Percentiles rank a stretch among this genome's conserved stretches.
Evolutionary conservation across 2,329 filamentous ascomycete species (phyloP).

Genomic region (Zopfia rhizophila): DNA sequence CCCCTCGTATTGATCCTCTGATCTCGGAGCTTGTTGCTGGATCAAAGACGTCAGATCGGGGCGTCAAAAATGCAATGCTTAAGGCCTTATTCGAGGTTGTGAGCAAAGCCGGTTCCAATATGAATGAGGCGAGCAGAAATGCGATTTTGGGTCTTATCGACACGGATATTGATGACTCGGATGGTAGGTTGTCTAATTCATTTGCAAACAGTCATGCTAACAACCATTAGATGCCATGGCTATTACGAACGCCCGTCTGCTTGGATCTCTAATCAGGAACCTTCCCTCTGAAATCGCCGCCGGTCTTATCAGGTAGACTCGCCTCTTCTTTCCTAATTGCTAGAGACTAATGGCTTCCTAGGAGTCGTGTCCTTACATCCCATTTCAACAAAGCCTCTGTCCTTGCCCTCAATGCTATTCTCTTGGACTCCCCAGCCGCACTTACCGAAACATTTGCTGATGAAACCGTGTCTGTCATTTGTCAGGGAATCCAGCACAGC

Average conservation of each 20-base stretch:
- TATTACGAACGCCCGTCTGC: constrained; percentile 88
- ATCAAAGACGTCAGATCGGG: constrained; percentile 86
- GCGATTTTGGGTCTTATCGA: constrained; percentile 92
- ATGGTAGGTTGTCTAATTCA: constrained; percentile 59
- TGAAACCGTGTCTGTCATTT: constrained; percentile 80
- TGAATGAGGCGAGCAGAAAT: constrained; percentile 88
- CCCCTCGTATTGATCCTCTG: constrained; percentile 92
- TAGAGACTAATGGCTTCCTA: constrained; percentile 58
- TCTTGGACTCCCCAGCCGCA: constrained; percentile 80
- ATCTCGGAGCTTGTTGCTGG: constrained; percentile 95
- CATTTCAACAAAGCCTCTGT: constrained; percentile 82
- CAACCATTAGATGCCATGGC: constrained; percentile 70
- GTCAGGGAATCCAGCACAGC: constrained; percentile 79
- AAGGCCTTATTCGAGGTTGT: constrained; percentile 97
- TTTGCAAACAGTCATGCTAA: constrained; percentile 19
- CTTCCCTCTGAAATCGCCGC: constrained; percentile 76
- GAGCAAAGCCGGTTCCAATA: constrained; percentile 91
- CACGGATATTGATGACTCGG: constrained; percentile 78
- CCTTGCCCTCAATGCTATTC: constrained; percentile 86
- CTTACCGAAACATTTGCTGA: constrained; percentile 76
- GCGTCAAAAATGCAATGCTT: constrained; percentile 94
- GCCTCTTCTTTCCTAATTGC: constrained; percentile 37
- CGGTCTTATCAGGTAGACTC: constrained; percentile 68
- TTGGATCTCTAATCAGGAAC: constrained; percentile 90
- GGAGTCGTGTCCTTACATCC: constrained; percentile 80